Conservation (phyloP, 257 asterid species). For the Scutellaria minor region DNA sequence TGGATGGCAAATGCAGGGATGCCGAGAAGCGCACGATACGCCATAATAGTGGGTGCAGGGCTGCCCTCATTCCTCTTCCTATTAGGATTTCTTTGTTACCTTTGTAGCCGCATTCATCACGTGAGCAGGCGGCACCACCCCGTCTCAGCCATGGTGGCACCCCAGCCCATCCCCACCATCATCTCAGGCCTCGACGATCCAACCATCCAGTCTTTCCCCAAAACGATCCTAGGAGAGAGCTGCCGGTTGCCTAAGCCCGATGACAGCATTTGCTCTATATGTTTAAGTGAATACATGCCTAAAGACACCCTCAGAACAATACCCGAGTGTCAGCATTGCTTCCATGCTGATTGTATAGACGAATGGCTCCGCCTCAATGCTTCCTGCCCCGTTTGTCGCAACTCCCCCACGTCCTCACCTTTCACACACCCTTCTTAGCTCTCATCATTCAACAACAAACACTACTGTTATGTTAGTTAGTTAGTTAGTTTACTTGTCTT, state of each 20-base stretch:
- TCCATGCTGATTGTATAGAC: slow-evolving; percentile 61
- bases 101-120: slow-evolving; percentile 37
- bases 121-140: slow-evolving; percentile 30
- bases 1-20: slow-evolving; percentile 36
- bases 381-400: slow-evolving; percentile 64
- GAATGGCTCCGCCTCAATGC: slow-evolving; percentile 57
- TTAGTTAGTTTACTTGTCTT: too few species aligned
- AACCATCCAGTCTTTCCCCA: slow-evolving; percentile 58
- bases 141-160: slow-evolving; percentile 27
- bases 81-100: slow-evolving; percentile 39
- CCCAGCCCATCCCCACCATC: slow-evolving; percentile 11
- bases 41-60: slow-evolving; percentile 49
- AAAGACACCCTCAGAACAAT: slow-evolving; percentile 54
- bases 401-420: slow-evolving; percentile 39
- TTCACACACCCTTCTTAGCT: neutral
- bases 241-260: slow-evolving; percentile 54
- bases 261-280: slow-evolving; percentile 51
- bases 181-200: slow-evolving; percentile 46
- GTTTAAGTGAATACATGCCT: slow-evolving; percentile 54
- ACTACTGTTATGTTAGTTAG: neutral
- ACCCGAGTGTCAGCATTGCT: slow-evolving; percentile 61
- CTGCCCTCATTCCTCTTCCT: slow-evolving; percentile 51
- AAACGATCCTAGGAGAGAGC: slow-evolving; percentile 56
- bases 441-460: neutral
- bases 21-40: slow-evolving; percentile 48